Base-by-base conservation (phyloP, 768 basidiomycete species). In the Collybia sp. region DNA sequence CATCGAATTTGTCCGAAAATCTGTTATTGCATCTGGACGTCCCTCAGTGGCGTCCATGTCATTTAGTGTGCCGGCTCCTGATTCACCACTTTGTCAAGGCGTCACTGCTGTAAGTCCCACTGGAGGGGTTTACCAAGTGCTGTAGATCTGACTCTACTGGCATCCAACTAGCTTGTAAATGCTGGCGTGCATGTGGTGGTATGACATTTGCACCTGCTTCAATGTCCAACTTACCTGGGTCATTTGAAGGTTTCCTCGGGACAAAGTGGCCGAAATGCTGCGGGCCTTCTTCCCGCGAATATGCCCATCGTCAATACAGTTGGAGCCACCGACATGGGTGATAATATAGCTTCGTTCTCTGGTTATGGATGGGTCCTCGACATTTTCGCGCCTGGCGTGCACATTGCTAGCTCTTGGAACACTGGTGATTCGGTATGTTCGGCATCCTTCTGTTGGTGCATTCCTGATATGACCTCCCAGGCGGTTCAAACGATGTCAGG, bases 351-450 rank as follows among this genome's bases (percentile, higher is more conserved):
- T 13, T 58, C 52, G 2, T 66, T 66, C 57, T 70, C 68, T 13
- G 68, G 68, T 52, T 67, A 48, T 25, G 68, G 68, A 8, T 31
- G 57, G 2, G 54, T 60, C 30, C 58, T 70, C 40, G 62, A 65
- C 38, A 44, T 69, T 43, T 67, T 64, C 40, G 68, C 66, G 4
- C 66, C 67, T 11, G 68, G 68, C 17, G 34, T 47, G 12, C 50
- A 55, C 34, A 48, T 68, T 37, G 58, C 58, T n/a, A 35, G 30
- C 32, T 12, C 31, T 34, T 58, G 58, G 53, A 63, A 53, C 25
- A 51, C 42, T 33, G 53, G 49, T 47, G 49, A n/a, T 44, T 53
- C 51, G 30, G 50, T 30, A 20, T 34, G 44, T 35, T 8, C 34
- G 13, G 35, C 20, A 15, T 9, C 10, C 2, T 38, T n/a, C n/a